phyloP scores from a whole-genome alignment of 768 basidiomycete species.

The Hypsizygus marmoreus region DNA sequence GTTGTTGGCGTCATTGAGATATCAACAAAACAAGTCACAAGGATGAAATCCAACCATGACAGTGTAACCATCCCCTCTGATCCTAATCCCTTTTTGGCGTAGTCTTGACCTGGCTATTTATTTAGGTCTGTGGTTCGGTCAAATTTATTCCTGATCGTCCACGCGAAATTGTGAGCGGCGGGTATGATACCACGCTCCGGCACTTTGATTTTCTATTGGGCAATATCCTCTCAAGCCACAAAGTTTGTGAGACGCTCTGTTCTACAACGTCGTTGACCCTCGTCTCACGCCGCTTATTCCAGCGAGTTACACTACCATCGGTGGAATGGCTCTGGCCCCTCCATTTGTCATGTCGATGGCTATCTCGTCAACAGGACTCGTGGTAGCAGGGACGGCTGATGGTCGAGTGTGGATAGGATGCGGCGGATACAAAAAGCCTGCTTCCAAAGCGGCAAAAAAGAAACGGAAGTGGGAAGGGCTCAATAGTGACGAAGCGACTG shows the following conservation, averaged over 20 bases:
- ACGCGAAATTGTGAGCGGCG: slow-evolving; percentile 73
- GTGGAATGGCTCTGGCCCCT: slow-evolving; percentile 64
- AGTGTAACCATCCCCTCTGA: slow-evolving; percentile 59
- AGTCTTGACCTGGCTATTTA: slow-evolving; percentile 3
- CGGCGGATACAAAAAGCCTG: slow-evolving; percentile 57
- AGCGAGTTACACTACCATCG: slow-evolving; percentile 42
- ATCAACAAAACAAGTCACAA: slow-evolving; percentile 42
- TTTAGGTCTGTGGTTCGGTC: slow-evolving; percentile 69
- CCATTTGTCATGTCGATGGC: slow-evolving; percentile 72
- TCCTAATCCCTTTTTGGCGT: too few species aligned
- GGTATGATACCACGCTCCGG: slow-evolving; percentile 68
- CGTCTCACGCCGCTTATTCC: slow-evolving; percentile 7
- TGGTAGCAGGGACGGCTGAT: slow-evolving; percentile 77
- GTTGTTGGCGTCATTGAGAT: slow-evolving; percentile 67
- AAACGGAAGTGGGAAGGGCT: slow-evolving; percentile 77
- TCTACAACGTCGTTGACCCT: background rate
- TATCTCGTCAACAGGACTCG: slow-evolving; percentile 55
- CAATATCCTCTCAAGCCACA: slow-evolving; percentile 55
- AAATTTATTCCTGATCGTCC: slow-evolving; percentile 73
- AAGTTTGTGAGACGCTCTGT: slow-evolving; percentile 48
- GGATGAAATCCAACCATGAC: slow-evolving; percentile 63
- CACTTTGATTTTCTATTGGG: slow-evolving; percentile 69
- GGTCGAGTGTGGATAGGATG: slow-evolving; percentile 71
- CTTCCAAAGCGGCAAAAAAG: slow-evolving; percentile 37
- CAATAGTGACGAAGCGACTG: slow-evolving; percentile 42